A percentile compares a stretch with the other conserved stretches of the same genome.
Conservation (phyloP, 257 asterid genomes). For the Solanum ahanhuiri region DNA sequence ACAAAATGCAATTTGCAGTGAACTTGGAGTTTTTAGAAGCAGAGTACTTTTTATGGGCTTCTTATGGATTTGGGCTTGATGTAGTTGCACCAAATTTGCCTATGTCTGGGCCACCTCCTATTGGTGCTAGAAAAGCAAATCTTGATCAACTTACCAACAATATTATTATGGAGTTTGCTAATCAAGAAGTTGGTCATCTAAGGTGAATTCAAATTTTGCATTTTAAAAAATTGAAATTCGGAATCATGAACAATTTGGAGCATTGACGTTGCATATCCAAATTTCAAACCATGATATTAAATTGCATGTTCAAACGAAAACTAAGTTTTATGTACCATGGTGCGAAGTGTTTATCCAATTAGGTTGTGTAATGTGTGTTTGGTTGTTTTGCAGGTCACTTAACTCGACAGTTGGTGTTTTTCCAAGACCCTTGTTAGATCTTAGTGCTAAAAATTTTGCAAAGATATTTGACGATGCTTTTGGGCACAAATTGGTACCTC, state of each 20-base stretch:
- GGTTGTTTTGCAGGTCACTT: constrained; percentile 19
- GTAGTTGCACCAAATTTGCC: constrained; percentile 12
- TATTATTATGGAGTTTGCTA: constrained; percentile 20
- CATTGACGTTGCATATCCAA: background rate
- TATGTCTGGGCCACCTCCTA: constrained; percentile 37
- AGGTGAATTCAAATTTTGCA: background rate
- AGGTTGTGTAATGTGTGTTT: background rate
- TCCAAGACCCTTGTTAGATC: constrained; percentile 36
- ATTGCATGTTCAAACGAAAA: background rate
- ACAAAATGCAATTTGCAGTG: constrained; percentile 26
- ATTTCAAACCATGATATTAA: background rate
- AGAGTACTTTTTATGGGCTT: constrained; percentile 26
- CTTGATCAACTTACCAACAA: constrained; percentile 10
- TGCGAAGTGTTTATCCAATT: background rate
- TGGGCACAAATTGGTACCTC: constrained; percentile 27
- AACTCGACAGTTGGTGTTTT: constrained; percentile 26
- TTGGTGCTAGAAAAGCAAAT: constrained; percentile 29
- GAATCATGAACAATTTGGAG: background rate
- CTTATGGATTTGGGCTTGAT: constrained; percentile 39
- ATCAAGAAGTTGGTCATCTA: constrained; percentile 33
- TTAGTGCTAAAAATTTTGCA: constrained; percentile 25
- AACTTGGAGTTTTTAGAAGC: constrained; percentile 43
- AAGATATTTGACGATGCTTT: constrained; percentile 30
- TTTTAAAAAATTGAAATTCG: background rate
- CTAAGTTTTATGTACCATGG: background rate